phyloP scores from a whole-genome alignment of 768 basidiomycete genomes.

The Mycena vulgaris region DNA sequence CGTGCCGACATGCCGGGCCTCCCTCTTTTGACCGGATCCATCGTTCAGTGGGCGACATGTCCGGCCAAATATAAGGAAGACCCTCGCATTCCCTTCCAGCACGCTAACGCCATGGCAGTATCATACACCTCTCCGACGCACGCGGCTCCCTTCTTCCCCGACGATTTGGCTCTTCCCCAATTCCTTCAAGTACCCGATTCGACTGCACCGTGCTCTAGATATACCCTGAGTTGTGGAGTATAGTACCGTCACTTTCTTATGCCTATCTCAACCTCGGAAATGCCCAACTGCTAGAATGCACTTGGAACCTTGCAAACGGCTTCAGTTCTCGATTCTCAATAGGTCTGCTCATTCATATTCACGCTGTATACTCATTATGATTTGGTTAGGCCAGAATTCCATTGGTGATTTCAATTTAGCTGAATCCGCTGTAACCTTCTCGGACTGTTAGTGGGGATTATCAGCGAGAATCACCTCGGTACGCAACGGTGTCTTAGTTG shows the following conservation, averaged over 20 bases:
- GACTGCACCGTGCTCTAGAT: conserved; percentile 43
- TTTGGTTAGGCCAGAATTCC: neutral
- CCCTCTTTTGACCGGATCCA: no score
- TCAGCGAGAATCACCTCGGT: conserved; percentile 25
- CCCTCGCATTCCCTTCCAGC: no score
- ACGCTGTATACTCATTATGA: neutral
- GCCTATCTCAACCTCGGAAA: neutral
- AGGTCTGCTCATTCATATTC: neutral
- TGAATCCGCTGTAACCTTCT: neutral
- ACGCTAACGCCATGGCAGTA: no score
- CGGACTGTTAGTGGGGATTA: conserved; percentile 8
- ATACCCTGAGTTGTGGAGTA: conserved; percentile 61
- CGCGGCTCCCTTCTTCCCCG: conserved; percentile 47
- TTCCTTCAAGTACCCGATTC: conserved; percentile 52
- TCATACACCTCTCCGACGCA: conserved; percentile 16
- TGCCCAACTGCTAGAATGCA: neutral
- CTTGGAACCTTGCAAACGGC: conserved; percentile 22
- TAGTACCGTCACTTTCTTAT: conserved; percentile 37
- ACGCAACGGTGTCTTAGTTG: neutral
- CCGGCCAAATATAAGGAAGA: no score
- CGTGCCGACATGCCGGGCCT: no score
- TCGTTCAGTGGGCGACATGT: no score
- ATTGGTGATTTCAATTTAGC: neutral
- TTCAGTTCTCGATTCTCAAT: neutral
- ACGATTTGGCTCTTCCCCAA: conserved; percentile 55